These are phyloP conservation scores for Macrolepiota albuminosa DNA, from an alignment of 768 basidiomycete genomes.

Conservation along the genomic window DNA sequence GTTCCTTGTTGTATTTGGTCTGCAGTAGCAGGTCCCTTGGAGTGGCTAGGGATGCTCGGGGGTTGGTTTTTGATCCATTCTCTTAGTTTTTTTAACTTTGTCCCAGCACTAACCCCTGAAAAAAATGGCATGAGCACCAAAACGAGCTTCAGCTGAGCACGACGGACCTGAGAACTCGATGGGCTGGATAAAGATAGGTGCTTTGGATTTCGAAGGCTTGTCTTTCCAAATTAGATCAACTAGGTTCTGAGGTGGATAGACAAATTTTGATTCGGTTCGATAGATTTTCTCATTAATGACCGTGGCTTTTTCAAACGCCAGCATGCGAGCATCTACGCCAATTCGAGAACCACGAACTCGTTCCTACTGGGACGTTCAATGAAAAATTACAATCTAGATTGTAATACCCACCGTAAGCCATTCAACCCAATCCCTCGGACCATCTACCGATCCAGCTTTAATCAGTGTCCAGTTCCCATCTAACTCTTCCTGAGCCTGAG, in stretches of 20 bases:
- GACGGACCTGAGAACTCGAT: slow-evolving; percentile 61
- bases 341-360: slow-evolving; percentile 49
- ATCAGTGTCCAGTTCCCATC: slow-evolving; percentile 74
- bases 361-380: slow-evolving; percentile 15
- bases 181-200: slow-evolving; percentile 62
- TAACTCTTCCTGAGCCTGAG: slow-evolving; percentile 66
- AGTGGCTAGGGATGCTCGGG: slow-evolving; percentile 55
- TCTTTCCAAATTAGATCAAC: slow-evolving; percentile 80
- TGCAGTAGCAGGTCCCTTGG: slow-evolving; percentile 55
- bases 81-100: slow-evolving; percentile 69
- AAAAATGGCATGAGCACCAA: neutral
- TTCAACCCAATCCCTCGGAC: slow-evolving; percentile 72
- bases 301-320: slow-evolving; percentile 68
- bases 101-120: slow-evolving; percentile 51
- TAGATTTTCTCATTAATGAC: slow-evolving; percentile 53
- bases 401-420: slow-evolving; percentile 54
- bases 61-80: slow-evolving; percentile 64
- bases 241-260: slow-evolving; percentile 80
- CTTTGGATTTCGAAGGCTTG: slow-evolving; percentile 65
- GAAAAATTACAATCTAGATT: neutral
- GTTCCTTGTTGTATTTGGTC: slow-evolving; percentile 63
- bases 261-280: slow-evolving; percentile 55
- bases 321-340: slow-evolving; percentile 82
- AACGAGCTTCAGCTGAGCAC: neutral
- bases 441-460: slow-evolving; percentile 45